Conservation (phyloP, 768 basidiomycete species). For the Omphalotus guepiniiformis region DNA sequence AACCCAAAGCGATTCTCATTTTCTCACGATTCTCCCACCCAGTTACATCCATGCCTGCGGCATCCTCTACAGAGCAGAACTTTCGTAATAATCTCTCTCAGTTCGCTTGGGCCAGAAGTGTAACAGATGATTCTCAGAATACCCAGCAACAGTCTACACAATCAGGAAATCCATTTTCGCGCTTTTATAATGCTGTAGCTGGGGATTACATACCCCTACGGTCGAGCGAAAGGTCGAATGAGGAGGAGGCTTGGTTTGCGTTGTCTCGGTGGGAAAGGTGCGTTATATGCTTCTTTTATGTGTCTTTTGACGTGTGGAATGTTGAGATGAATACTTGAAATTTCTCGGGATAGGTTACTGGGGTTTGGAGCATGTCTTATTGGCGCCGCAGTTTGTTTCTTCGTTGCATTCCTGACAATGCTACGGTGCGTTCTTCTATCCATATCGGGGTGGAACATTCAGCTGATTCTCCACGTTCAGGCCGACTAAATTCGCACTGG, state of each 20-base stretch:
- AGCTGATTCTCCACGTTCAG: slow-evolving; percentile 31
- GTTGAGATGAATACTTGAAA: too few species aligned
- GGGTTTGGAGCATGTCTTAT: slow-evolving; percentile 88
- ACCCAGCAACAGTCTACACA: slow-evolving; percentile 26
- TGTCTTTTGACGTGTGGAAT: too few species aligned
- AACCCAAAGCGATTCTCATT: neutral
- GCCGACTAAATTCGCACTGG: slow-evolving; percentile 87
- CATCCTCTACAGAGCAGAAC: slow-evolving; percentile 48
- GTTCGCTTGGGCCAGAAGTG: slow-evolving; percentile 81
- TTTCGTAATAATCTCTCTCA: slow-evolving; percentile 77
- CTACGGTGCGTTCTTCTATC: slow-evolving; percentile 32
- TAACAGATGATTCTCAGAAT: slow-evolving; percentile 64
- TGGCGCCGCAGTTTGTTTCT: slow-evolving; percentile 92
- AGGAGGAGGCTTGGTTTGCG: slow-evolving; percentile 95
- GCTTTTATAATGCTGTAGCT: slow-evolving; percentile 84
- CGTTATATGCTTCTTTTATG: too few species aligned
- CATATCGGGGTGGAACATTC: slow-evolving; percentile 7
- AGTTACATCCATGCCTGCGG: slow-evolving; percentile 7
- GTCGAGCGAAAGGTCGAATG: slow-evolving; percentile 77
- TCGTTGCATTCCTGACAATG: slow-evolving; percentile 82
- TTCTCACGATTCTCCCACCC: neutral
- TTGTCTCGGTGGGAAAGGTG: slow-evolving; percentile 92
- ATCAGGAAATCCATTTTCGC: slow-evolving; percentile 66
- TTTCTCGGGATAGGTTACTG: slow-evolving; percentile 68
- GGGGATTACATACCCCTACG: slow-evolving; percentile 87